Evolutionary conservation across 306 rosid genomes (phyloP), one percentile per base, ranked within the genome.

Genomic region (Leucaena leucocephala): DNA sequence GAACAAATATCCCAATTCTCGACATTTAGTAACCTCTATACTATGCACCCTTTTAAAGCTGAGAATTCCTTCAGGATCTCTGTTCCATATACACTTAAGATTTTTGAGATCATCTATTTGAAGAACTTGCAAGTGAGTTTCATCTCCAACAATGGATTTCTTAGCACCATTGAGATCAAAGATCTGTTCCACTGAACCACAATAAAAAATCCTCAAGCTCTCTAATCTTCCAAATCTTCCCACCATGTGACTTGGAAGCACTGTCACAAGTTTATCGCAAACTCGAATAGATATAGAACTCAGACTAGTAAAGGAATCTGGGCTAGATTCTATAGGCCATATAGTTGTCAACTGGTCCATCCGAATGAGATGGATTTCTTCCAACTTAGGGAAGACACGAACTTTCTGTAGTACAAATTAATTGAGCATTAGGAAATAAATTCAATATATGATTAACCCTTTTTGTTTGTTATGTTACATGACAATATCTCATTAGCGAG

Each of bases 41-140:
- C 1, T 16, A 15, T 42, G 48, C 22, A 83, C 16, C 6, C 17
- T 68, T 11, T 68, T 15, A 7, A 72, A 61, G 15, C 16, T 34
- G 4, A 74, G 63, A 59, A 27, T 45, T 27, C 38, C 72, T 54
- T 17, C 13, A 0, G 33, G 78, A 3, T 75, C 84, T 40, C 7
- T 11, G 4, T 39, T 79, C 84, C 84, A 78, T 16, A 82, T 44
- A 48, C 38, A 50, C 46, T 70, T 17, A 44, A 77, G 34, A 1
- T 43, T 52, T 21, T 44, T 74, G 3, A 43, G 46, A 43, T 8
- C 0, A 8, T 22, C 3, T 35, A 71, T 1, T 33, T 19, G 7
- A 33, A 71, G 0, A 34, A 3, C 0, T 13, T n/a, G 19, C 45
- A 71, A 14, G 0, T 48, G 5, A 5, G 63, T 71, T 4, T 71